Conservation (phyloP, 768 basidiomycete species). For the Coprinopsis marcescibilis region DNA sequence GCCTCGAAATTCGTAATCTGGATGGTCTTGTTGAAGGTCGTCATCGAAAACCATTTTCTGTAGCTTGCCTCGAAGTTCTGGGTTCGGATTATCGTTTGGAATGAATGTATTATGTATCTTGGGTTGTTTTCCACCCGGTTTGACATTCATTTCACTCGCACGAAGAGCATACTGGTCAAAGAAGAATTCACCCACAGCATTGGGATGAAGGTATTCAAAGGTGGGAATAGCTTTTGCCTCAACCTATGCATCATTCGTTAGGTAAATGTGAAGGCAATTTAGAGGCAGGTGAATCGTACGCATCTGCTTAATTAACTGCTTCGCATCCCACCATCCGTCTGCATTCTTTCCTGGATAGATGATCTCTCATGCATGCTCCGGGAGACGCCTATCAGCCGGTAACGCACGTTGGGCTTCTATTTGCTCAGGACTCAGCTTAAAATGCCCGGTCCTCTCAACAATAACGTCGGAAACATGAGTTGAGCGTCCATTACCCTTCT, state of each 20-base stretch:
- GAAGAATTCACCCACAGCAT: slow-evolving; percentile 21
- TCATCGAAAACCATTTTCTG: slow-evolving; percentile 25
- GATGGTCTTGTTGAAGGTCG: neutral
- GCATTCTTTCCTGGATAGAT: slow-evolving; percentile 27
- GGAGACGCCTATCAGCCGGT: slow-evolving; percentile 15
- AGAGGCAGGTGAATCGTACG: slow-evolving; percentile 7
- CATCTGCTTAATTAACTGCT: slow-evolving; percentile 26
- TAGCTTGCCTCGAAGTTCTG: slow-evolving; percentile 16
- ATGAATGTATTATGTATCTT: slow-evolving; percentile 25
- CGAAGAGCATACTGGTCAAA: slow-evolving; percentile 33
- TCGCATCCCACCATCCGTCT: slow-evolving; percentile 29
- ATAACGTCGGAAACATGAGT: slow-evolving; percentile 28
- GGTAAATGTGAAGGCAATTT: neutral
- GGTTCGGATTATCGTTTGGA: slow-evolving; percentile 23
- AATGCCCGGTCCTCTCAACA: slow-evolving; percentile 19
- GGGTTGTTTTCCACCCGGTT: slow-evolving; percentile 26
- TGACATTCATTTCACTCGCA: slow-evolving; percentile 28
- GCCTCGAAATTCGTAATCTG: slow-evolving; percentile 14
- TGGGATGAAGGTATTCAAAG: slow-evolving; percentile 26
- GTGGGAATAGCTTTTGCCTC: slow-evolving; percentile 20
- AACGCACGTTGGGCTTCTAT: slow-evolving; percentile 19
- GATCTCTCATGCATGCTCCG: slow-evolving; percentile 22
- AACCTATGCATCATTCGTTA: neutral
- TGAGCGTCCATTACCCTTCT: slow-evolving; percentile 27
- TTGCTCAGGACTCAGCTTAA: slow-evolving; percentile 17